These are phyloP conservation scores for Marasmius sp. DNA, from an alignment of 1,284 basidiomycete species.

Conservation along the genomic window DNA sequence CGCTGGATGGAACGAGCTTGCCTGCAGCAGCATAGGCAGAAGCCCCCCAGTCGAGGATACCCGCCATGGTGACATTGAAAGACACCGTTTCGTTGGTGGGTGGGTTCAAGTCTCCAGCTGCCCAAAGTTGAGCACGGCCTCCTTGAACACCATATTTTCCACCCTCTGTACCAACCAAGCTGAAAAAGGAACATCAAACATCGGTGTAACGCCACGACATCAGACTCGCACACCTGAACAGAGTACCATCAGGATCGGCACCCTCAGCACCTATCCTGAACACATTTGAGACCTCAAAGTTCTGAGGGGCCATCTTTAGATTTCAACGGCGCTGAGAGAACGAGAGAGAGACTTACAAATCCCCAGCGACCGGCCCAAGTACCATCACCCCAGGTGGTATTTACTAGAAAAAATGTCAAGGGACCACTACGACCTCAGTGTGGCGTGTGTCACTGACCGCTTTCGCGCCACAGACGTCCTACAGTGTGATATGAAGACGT, in stretches of 20 bases:
- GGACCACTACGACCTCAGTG: not conserved
- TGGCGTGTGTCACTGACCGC: not conserved
- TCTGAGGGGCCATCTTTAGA: not conserved
- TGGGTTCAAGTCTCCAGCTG: not conserved
- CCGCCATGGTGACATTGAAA: not conserved
- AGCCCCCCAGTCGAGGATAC: not conserved
- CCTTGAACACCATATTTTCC: conserved; percentile 1
- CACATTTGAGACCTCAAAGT: not conserved
- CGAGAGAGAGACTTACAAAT: not conserved
- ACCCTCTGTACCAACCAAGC: not conserved
- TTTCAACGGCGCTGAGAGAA: not conserved
- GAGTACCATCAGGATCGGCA: not conserved
- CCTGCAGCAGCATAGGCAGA: not conserved
- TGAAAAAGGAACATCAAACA: not conserved
- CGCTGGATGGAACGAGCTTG: not conserved
- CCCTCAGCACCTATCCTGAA: not conserved
- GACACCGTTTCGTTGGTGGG: not conserved
- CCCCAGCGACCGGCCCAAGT: not conserved
- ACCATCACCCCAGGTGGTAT: not conserved
- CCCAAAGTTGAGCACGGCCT: not conserved
- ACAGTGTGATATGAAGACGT: not conserved
- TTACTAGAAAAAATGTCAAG: not conserved
- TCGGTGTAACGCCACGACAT: not conserved
- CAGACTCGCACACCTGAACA: not conserved
- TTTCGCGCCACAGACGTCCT: not conserved